These are phyloP conservation scores for Brassica juncea DNA, from an alignment of 345 rosid species.

Conservation along the genomic window DNA sequence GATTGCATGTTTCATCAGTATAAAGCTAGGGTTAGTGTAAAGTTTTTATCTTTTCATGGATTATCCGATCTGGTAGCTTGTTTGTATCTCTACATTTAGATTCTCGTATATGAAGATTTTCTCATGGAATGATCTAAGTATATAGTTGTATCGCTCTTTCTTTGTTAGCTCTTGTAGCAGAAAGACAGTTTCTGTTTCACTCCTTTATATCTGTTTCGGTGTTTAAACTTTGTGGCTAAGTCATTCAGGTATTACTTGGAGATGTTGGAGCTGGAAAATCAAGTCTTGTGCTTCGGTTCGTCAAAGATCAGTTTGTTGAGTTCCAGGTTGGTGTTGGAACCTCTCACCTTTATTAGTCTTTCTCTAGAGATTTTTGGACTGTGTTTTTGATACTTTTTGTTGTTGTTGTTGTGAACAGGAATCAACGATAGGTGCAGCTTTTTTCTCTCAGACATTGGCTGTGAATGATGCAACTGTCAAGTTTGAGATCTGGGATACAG, in stretches of 20 bases:
- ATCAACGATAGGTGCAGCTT: constrained; percentile 68
- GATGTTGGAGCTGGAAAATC: constrained; percentile 70
- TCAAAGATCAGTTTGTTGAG: constrained; percentile 62
- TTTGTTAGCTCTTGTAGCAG: neutral
- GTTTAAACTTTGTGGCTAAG: neutral
- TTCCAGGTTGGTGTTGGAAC: constrained; percentile 46
- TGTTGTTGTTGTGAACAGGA: constrained; percentile 40
- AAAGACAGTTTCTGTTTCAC: neutral
- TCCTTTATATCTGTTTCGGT: neutral
- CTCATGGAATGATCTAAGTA: neutral
- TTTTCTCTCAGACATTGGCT: constrained; percentile 63
- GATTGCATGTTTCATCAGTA: neutral
- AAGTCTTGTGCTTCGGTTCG: constrained; percentile 60
- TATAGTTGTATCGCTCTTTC: neutral
- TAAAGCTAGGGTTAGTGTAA: constrained; percentile 31
- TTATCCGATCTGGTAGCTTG: constrained; percentile 13
- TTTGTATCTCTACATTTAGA: neutral
- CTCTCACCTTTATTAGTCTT: neutral
- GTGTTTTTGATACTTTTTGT: neutral
- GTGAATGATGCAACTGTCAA: constrained; percentile 62
- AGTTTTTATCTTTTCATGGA: constrained; percentile 12
- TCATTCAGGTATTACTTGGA: constrained; percentile 57
- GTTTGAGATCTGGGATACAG: constrained; percentile 74
- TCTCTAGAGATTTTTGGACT: neutral
- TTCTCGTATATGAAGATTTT: neutral